These are phyloP conservation scores for Talaromyces sp. DNA, from an alignment of 2,329 filamentous ascomycete species.

Conservation along the genomic window DNA sequence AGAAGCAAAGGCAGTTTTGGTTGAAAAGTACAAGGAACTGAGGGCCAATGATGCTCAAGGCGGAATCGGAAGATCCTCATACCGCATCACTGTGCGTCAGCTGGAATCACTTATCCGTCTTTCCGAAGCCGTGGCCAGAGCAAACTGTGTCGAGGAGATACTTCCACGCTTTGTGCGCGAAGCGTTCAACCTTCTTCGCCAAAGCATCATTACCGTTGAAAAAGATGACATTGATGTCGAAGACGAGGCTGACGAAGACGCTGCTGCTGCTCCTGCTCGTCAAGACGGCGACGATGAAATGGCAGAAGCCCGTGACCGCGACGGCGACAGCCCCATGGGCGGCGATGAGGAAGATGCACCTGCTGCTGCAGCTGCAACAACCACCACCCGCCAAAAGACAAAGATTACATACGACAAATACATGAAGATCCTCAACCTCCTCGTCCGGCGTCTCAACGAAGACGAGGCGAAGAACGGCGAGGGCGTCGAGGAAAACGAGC, in stretches of 20 bases:
- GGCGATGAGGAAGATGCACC: conserved; percentile 45
- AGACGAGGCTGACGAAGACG: conserved; percentile 59
- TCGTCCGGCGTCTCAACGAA: conserved; percentile 76
- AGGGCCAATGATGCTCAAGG: conserved; percentile 90
- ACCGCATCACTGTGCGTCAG: conserved; percentile 94
- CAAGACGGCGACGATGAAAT: conserved; percentile 44
- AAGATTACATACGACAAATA: conserved; percentile 97
- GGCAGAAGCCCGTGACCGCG: conserved; percentile 38
- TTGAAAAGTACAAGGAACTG: conserved; percentile 92
- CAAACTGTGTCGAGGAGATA: conserved; percentile 91
- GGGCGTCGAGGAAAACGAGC: conserved; percentile 74
- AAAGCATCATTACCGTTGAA: conserved; percentile 96
- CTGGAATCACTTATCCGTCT: conserved; percentile 93
- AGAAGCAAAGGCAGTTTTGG: conserved; percentile 77
- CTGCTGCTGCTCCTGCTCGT: conserved; percentile 29
- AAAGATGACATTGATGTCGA: conserved; percentile 96
- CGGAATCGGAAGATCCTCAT: conserved; percentile 88
- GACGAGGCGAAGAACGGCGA: conserved; percentile 72
- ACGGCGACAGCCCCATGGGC: conserved; percentile 50
- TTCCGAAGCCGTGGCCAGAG: conserved; percentile 96
- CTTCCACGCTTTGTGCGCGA: conserved; percentile 79
- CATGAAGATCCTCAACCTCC: conserved; percentile 77
- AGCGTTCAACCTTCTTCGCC: conserved; percentile 82
- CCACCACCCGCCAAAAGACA: conserved; percentile 56
- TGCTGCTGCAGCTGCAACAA: conserved; percentile 28